Percentiles rank a stretch among this genome's conserved stretches.
Conservation (phyloP, 441 rosid genomes). For the Sinapis alba region DNA sequence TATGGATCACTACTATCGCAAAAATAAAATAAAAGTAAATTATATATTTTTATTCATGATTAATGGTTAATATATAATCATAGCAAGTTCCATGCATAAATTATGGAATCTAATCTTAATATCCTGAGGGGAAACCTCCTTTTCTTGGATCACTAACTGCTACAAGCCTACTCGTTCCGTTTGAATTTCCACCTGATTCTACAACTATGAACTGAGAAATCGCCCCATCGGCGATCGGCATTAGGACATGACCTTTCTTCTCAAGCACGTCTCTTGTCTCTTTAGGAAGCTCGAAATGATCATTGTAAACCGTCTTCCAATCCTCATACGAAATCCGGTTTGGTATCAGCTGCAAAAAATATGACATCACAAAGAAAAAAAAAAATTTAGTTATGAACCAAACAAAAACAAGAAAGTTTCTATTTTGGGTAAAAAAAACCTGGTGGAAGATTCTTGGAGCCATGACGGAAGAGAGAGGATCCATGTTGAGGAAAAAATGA, state of each 20-base stretch:
- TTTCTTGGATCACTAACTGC: not conserved
- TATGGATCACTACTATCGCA: not conserved
- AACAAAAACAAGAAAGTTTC: not conserved
- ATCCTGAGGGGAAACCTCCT: not conserved
- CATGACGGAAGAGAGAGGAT: slow-evolving; percentile 2
- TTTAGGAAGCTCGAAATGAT: not conserved
- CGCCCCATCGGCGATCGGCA: not conserved
- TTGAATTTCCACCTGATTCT: not conserved
- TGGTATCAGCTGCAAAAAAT: slow-evolving; percentile 39
- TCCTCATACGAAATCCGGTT: not conserved
- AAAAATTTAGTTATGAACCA: not conserved
- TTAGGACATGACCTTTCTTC: not conserved
- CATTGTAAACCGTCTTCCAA: not conserved
- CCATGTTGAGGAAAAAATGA: slow-evolving; percentile 3
- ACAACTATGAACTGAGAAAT: not conserved
- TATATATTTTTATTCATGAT: not conserved
- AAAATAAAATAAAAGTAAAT: not conserved
- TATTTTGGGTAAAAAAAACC: not conserved
- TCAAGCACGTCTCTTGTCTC: not conserved
- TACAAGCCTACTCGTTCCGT: not conserved
- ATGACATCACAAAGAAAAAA: not conserved
- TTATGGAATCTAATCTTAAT: not conserved
- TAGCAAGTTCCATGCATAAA: not conserved
- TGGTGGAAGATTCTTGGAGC: slow-evolving; percentile 9
- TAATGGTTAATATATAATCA: not conserved